Evolutionary conservation across 2,329 filamentous ascomycete genomes (phyloP), one percentile per base, ranked within the genome.

Genomic region (Aotearoamyces nothofagi): DNA sequence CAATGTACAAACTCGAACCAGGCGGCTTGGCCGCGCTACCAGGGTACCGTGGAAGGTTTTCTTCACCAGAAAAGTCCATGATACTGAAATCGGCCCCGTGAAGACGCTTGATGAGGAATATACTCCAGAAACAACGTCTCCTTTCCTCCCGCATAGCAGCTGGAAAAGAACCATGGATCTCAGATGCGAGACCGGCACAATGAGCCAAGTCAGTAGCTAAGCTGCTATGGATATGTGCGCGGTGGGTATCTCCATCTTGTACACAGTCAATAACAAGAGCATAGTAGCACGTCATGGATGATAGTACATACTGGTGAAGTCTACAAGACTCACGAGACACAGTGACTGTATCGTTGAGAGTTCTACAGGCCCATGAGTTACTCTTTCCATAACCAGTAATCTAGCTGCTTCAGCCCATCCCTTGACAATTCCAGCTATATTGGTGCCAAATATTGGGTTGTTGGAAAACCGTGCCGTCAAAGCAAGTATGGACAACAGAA

Each of bases 161-260:
- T 1, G 39, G 29, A 5, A 45, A 23, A 12, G 31, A 11, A 3
- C 27, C 12, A 3, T 38, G 36, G 17, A 33, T 32, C 35, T 60
- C 57, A 4, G 47, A 45, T n/a, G 51, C 51, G 5, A 62, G 43
- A 24, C 56, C 56, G 4, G 58, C 55, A 35, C 54, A 58, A 27
- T 57, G 53, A 7, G 56, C 56, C 9, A 62, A 38, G 24, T 57
- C 56, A 49, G 58, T 55, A 2, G 58, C 58, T 12, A 60, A 42
- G 26, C 56, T 58, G 33, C 52, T 55, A 32, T 58, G 52, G 4
- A 57, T 51, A 30, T 52, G 58, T 22, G 58, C 54, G 25, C 55
- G 51, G 33, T 54, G 48, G 11, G 55, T 56, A 30, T 57, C 57
- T n/a, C 58, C 56, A 43, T 59, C 58, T 59, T 24, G 17, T 9